Conservation (phyloP, 1,284 basidiomycete genomes). For the Afroboletus lepidellus region DNA sequence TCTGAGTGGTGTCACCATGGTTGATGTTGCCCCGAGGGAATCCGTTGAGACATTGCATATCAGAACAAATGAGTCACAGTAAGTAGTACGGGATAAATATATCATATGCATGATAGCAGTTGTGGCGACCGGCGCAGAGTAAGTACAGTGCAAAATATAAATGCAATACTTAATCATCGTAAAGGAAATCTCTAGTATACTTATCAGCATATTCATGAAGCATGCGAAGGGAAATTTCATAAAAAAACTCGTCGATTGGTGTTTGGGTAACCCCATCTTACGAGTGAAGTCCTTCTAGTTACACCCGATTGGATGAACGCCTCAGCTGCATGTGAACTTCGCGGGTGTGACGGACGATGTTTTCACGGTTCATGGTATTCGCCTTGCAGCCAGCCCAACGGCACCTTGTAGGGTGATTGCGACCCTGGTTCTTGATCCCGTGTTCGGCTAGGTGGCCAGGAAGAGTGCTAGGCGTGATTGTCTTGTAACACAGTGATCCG, state of each 20-base stretch:
- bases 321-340: conserved; percentile 21
- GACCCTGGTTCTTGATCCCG: conserved; percentile 10
- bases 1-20: too few relatives aligned
- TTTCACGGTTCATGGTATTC: conserved; percentile 23
- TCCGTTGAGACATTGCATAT: too few relatives aligned
- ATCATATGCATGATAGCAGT: too few relatives aligned
- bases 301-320: conserved; percentile 2
- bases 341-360: conserved; percentile 21
- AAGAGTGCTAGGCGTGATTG: conserved; percentile 1
- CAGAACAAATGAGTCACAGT: too few relatives aligned
- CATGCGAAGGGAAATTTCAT: not conserved
- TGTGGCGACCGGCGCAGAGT: too few relatives aligned
- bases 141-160: too few relatives aligned
- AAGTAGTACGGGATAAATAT: too few relatives aligned
- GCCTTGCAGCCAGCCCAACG: conserved; percentile 18
- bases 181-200: too few relatives aligned
- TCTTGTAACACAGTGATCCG: conserved; percentile 1
- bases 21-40: too few relatives aligned
- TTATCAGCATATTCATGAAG: too few relatives aligned
- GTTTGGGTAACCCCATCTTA: not conserved
- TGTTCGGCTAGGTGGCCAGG: conserved; percentile 19
- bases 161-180: too few relatives aligned
- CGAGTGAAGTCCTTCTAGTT: not conserved
- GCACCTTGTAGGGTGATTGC: conserved; percentile 5
- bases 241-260: not conserved